Percentiles rank a stretch among this genome's conserved stretches.
Conservation (phyloP, 2,329 filamentous ascomycete genomes). For the Keithomyces neogunnii region DNA sequence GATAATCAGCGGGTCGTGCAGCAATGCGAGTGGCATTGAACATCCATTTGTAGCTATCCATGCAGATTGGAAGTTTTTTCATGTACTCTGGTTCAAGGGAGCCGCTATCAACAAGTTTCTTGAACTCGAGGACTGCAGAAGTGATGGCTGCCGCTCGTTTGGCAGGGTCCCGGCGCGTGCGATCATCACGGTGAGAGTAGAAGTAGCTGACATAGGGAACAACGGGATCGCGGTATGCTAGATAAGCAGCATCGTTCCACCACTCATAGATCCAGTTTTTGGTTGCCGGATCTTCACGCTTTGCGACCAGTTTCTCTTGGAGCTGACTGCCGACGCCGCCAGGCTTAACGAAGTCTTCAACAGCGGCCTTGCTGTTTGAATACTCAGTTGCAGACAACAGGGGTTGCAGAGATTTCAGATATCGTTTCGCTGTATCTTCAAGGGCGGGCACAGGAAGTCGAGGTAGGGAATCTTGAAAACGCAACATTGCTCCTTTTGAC, state of each 20-base stretch:
- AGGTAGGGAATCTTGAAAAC: slow-evolving; percentile 80
- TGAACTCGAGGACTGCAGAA: slow-evolving; percentile 83
- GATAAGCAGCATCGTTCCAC: slow-evolving; percentile 96
- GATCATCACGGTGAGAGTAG: slow-evolving; percentile 95
- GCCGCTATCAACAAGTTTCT: slow-evolving; percentile 76
- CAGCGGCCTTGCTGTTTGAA: slow-evolving; percentile 68
- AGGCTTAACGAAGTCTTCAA: slow-evolving; percentile 82
- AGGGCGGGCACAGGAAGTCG: slow-evolving; percentile 72
- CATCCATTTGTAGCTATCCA: slow-evolving; percentile 99
- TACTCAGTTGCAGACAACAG: slow-evolving; percentile 62
- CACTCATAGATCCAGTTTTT: slow-evolving; percentile 97
- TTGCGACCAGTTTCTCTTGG: slow-evolving; percentile 78
- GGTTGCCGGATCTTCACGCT: slow-evolving; percentile 67
- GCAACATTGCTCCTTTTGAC: slow-evolving; percentile 71
- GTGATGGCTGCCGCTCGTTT: slow-evolving; percentile 90
- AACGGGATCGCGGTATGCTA: slow-evolving; percentile 88
- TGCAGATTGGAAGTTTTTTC: slow-evolving; percentile 94
- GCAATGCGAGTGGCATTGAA: slow-evolving; percentile 90
- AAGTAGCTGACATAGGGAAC: slow-evolving; percentile 99
- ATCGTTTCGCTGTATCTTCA: slow-evolving; percentile 72
- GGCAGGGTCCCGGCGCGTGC: slow-evolving; percentile 74
- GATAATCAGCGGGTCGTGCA: slow-evolving; percentile 71
- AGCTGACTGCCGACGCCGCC: slow-evolving; percentile 74
- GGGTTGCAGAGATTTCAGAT: slow-evolving; percentile 72
- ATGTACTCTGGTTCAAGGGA: slow-evolving; percentile 95